phyloP scores from a whole-genome alignment of 2,329 filamentous ascomycete species.

The Penicillium sp. region DNA sequence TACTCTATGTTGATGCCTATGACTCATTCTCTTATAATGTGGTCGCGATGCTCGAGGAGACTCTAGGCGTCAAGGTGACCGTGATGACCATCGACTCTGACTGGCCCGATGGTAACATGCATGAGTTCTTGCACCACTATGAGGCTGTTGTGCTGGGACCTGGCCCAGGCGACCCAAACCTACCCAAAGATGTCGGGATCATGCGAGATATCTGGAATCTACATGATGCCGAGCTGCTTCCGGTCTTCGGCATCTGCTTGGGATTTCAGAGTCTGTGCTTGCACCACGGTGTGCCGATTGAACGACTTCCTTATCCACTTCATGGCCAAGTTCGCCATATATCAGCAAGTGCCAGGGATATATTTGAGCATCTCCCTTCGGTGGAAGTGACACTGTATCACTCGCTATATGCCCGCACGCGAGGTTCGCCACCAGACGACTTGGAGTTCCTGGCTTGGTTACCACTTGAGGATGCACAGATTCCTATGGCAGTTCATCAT shows the following conservation, averaged over 20 bases:
- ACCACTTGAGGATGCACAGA: constrained; percentile 37
- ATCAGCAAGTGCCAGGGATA: constrained; percentile 57
- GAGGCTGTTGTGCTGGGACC: constrained; percentile 88
- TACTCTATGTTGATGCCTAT: constrained; percentile 92
- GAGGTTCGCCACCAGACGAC: constrained; percentile 23
- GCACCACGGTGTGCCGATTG: constrained; percentile 64
- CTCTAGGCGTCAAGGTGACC: constrained; percentile 65
- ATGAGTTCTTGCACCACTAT: constrained; percentile 58
- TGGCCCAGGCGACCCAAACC: constrained; percentile 77
- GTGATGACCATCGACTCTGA: constrained; percentile 67
- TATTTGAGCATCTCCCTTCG: constrained; percentile 62
- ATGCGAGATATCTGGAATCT: constrained; percentile 75
- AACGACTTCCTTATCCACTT: constrained; percentile 66
- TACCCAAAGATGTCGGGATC: constrained; percentile 73
- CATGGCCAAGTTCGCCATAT: constrained; percentile 78
- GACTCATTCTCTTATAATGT: constrained; percentile 98
- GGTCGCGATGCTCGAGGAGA: constrained; percentile 71
- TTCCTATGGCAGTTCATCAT: constrained; percentile 77
- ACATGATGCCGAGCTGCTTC: constrained; percentile 58
- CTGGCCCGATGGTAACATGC: constrained; percentile 44
- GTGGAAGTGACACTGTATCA: constrained; percentile 77
- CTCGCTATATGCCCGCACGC: constrained; percentile 50
- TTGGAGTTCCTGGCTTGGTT: constrained; percentile 62
- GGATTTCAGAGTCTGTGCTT: constrained; percentile 80
- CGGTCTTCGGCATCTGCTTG: constrained; percentile 82